phyloP scores from a whole-genome alignment of 225 moss, liverwort and hornwort species.

The Thuidium tamariscinum region DNA sequence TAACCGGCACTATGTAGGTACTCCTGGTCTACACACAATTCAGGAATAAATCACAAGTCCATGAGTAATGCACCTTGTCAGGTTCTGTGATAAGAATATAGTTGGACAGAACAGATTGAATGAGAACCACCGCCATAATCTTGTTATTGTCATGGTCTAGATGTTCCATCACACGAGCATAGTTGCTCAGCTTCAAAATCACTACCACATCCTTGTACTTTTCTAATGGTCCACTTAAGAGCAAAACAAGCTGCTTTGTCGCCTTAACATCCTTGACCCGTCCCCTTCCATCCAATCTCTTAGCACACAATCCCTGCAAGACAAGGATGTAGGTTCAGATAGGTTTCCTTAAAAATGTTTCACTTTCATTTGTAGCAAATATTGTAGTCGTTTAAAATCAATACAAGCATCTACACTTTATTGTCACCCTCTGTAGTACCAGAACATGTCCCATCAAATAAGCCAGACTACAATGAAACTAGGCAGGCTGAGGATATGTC shows the following conservation, averaged over 20 bases:
- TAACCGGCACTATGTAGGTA: background rate
- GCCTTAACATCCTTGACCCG: slow-evolving; percentile 69
- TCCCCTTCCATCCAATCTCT: slow-evolving; percentile 76
- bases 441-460: background rate
- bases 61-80: slow-evolving; percentile 48
- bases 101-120: slow-evolving; percentile 77
- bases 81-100: slow-evolving; percentile 60
- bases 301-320: slow-evolving; percentile 71
- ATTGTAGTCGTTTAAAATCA: background rate
- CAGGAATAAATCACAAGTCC: background rate
- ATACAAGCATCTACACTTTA: background rate
- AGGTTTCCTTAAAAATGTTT: background rate
- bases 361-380: background rate
- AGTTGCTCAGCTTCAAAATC: slow-evolving; percentile 74
- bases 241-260: slow-evolving; percentile 70
- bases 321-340: background rate
- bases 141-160: slow-evolving; percentile 77
- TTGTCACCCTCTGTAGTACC: background rate
- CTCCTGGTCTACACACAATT: background rate
- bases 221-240: slow-evolving; percentile 78
- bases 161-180: slow-evolving; percentile 86
- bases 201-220: slow-evolving; percentile 90
- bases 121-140: slow-evolving; percentile 83
- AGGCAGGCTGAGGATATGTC: background rate
- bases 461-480: background rate